A percentile compares a stretch with the other conserved stretches of the same genome.
phyloP scores from a whole-genome alignment of 2,329 filamentous ascomycete genomes.

The Cladosporium sp. region DNA sequence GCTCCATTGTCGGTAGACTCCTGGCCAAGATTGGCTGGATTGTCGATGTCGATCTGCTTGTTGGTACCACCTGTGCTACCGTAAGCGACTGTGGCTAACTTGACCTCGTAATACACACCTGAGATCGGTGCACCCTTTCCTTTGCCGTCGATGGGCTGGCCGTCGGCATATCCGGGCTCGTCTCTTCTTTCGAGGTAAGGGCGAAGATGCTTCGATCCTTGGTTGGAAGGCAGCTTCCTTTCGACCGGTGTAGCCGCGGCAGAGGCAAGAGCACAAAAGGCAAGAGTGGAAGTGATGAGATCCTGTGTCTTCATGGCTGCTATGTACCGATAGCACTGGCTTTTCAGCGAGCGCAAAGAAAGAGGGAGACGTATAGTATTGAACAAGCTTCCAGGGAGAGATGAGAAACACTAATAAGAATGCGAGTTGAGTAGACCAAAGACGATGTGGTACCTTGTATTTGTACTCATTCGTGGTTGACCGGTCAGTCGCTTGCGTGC shows the following conservation, averaged over 20 bases:
- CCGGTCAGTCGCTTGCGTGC: no score
- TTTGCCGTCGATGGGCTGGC: conserved; percentile 53
- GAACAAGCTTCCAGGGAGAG: no score
- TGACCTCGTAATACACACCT: conserved; percentile 40
- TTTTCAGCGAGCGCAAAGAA: no score
- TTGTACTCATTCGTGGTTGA: no score
- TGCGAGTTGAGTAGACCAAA: no score
- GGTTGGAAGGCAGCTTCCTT: conserved; percentile 5
- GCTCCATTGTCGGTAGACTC: conserved; percentile 60
- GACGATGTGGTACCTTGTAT: no score
- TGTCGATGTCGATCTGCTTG: conserved; percentile 55
- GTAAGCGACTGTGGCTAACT: conserved; percentile 9
- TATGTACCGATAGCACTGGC: neutral
- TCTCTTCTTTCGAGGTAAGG: conserved; percentile 14
- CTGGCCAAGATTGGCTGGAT: conserved; percentile 60
- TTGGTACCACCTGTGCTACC: conserved; percentile 57
- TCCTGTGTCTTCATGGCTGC: neutral
- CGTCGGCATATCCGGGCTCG: conserved; percentile 43
- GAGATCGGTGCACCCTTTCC: conserved; percentile 57
- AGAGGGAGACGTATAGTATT: no score
- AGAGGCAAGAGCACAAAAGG: neutral
- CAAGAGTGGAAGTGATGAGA: neutral
- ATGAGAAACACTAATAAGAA: no score
- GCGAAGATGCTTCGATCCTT: conserved; percentile 19
- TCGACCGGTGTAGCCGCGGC: neutral